These are phyloP conservation scores for Ophiocordyceps sinensis DNA, from an alignment of 2,329 filamentous ascomycete genomes.

Conservation along the genomic window DNA sequence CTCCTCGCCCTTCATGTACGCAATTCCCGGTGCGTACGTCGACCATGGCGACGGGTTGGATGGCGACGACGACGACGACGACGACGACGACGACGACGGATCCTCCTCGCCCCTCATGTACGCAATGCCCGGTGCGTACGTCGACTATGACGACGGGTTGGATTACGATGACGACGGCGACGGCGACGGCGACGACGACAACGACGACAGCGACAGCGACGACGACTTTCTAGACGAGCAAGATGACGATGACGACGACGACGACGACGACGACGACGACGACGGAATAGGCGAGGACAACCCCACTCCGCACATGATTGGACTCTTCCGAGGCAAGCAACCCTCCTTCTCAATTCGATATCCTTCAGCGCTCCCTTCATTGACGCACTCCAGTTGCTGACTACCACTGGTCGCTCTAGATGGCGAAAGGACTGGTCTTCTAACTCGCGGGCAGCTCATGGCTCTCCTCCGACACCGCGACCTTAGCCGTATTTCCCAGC, in stretches of 20 bases:
- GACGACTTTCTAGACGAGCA: slow-evolving; percentile 12
- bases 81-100: slow-evolving; percentile 8
- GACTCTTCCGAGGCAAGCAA: slow-evolving; percentile 15
- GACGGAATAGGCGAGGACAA: slow-evolving; percentile 4
- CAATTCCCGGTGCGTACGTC: slow-evolving; percentile 2
- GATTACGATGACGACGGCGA: slow-evolving; percentile 10
- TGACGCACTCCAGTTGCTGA: slow-evolving; percentile 1
- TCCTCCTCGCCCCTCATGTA: neutral
- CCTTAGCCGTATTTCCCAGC: slow-evolving; percentile 25
- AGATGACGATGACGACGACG: slow-evolving; percentile 6
- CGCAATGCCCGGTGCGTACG: slow-evolving; percentile 2
- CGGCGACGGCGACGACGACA: slow-evolving; percentile 8
- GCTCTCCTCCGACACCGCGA: slow-evolving; percentile 24
- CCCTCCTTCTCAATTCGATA: neutral
- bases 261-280: slow-evolving; percentile 8
- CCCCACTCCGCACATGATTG: slow-evolving; percentile 20
- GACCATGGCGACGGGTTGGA: slow-evolving; percentile 10
- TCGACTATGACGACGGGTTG: slow-evolving; percentile 9
- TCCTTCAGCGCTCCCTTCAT: neutral
- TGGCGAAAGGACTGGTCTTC: slow-evolving; percentile 12
- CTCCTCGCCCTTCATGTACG: neutral
- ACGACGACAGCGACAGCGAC: no score
- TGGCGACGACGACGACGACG: slow-evolving; percentile 9
- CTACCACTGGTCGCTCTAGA: slow-evolving; percentile 4
- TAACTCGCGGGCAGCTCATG: slow-evolving; percentile 23